Percentiles rank a stretch among this genome's conserved stretches.
phyloP scores from a whole-genome alignment of 2,329 filamentous ascomycete species.

The Helotiales sp. region DNA sequence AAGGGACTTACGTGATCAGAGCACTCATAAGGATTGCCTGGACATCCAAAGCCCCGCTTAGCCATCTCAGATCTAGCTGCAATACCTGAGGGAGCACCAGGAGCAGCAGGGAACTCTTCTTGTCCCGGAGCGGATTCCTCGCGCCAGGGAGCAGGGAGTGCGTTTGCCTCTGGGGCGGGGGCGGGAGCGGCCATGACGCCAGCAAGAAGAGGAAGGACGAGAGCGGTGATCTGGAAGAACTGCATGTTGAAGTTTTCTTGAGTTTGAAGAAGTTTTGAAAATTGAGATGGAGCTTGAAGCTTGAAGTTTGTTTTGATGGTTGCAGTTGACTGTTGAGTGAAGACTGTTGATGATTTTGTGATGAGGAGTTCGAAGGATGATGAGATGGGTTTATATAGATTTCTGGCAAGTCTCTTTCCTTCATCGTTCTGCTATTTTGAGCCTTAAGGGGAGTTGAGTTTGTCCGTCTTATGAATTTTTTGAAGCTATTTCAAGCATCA shows the following conservation, averaged over 20 bases:
- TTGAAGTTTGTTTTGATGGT: not conserved
- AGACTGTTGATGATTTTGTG: not conserved
- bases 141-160: not conserved
- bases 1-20: not conserved
- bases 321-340: not conserved
- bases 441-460: not conserved
- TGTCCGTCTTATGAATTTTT: not conserved
- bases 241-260: slow-evolving; percentile 7
- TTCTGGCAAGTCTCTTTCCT: not conserved
- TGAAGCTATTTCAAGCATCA: not conserved
- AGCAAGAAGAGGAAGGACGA: not conserved
- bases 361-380: not conserved
- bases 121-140: slow-evolving; percentile 1
- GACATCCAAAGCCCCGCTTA: slow-evolving; percentile 3
- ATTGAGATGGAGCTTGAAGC: not conserved
- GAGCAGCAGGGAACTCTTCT: not conserved
- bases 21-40: not conserved
- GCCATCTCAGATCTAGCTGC: not conserved
- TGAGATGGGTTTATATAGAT: not conserved
- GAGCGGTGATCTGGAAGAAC: slow-evolving; percentile 3
- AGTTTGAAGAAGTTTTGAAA: not conserved
- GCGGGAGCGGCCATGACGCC: slow-evolving; percentile 6
- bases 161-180: slow-evolving; percentile 1
- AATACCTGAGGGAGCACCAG: not conserved
- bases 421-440: not conserved